Conservation (phyloP, 139 green algal species). For the Auxenochlorella pyrenoidosa region DNA sequence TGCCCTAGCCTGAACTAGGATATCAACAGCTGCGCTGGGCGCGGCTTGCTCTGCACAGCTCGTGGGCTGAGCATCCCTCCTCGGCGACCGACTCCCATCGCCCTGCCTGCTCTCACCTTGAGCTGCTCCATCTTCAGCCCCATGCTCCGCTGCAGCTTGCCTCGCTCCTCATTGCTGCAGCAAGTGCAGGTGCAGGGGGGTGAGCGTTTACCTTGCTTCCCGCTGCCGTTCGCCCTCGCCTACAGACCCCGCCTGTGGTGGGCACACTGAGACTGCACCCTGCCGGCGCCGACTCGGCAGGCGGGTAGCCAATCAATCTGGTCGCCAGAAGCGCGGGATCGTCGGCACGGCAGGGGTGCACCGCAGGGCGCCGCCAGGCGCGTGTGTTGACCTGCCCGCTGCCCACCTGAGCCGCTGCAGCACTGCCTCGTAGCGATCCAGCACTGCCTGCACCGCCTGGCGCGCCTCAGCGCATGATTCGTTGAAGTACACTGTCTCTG, state of each 20-base stretch:
- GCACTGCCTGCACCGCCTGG: conserved; percentile 36
- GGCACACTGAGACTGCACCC: no score
- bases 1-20: no score
- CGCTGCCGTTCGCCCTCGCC: neutral
- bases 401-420: conserved; percentile 12
- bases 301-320: neutral
- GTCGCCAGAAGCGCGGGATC: no score
- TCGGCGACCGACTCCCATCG: no score
- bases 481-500: conserved; percentile 64
- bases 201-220: neutral
- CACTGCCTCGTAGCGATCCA: conserved; percentile 45
- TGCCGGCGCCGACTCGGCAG: neutral
- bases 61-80: no score
- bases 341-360: no score
- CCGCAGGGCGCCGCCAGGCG: no score
- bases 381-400: no score
- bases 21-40: no score
- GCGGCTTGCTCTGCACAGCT: no score
- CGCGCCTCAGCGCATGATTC: conserved; percentile 50
- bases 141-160: conserved; percentile 65
- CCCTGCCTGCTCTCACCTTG: conserved; percentile 34
- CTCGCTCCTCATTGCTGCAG: conserved; percentile 48
- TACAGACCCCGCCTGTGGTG: neutral
- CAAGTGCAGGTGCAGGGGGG: neutral
- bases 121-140: conserved; percentile 79